Evolutionary conservation across 140 eudicot genomes (phyloP).

Genomic region (Flaveria floridana): DNA sequence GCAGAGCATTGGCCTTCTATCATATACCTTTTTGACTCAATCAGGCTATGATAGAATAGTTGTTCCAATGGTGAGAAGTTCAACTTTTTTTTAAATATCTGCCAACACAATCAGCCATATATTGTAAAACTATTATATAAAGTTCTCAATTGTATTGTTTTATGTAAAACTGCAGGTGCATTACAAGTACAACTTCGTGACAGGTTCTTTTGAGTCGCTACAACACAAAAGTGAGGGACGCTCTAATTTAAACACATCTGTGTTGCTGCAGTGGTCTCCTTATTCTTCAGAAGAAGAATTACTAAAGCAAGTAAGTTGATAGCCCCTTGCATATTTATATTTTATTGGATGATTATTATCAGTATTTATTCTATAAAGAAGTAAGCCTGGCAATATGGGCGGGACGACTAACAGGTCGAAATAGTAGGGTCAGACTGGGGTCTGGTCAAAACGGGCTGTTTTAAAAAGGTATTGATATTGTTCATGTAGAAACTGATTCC

Average conservation of each 20-base stretch:
- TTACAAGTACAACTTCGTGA: slow-evolving; percentile 40
- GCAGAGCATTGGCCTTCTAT: slow-evolving; percentile 86
- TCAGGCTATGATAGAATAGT: slow-evolving; percentile 81
- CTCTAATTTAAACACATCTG: slow-evolving; percentile 45
- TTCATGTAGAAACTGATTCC: background rate
- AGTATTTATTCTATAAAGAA: background rate
- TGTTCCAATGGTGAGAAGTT: slow-evolving; percentile 77
- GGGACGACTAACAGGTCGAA: background rate
- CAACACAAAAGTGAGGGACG: slow-evolving; percentile 39
- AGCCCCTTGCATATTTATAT: background rate
- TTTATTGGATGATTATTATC: background rate
- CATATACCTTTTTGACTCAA: slow-evolving; percentile 78
- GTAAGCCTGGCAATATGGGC: background rate
- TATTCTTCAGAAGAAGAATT: slow-evolving; percentile 62
- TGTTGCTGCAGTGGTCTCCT: slow-evolving; percentile 89
- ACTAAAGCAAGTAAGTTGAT: slow-evolving; percentile 56
- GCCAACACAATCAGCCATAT: background rate
- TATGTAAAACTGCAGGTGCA: slow-evolving; percentile 55
- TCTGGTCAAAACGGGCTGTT: background rate
- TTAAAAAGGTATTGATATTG: background rate
- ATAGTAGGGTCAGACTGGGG: background rate
- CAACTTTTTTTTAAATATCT: background rate
- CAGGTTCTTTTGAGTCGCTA: slow-evolving; percentile 39
- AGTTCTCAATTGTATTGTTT: slow-evolving; percentile 2
- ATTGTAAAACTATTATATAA: background rate